Percentiles rank a stretch among this genome's conserved stretches.
These are phyloP conservation scores for Lentinula boryana DNA, from an alignment of 768 basidiomycete genomes.

Conservation along the genomic window DNA sequence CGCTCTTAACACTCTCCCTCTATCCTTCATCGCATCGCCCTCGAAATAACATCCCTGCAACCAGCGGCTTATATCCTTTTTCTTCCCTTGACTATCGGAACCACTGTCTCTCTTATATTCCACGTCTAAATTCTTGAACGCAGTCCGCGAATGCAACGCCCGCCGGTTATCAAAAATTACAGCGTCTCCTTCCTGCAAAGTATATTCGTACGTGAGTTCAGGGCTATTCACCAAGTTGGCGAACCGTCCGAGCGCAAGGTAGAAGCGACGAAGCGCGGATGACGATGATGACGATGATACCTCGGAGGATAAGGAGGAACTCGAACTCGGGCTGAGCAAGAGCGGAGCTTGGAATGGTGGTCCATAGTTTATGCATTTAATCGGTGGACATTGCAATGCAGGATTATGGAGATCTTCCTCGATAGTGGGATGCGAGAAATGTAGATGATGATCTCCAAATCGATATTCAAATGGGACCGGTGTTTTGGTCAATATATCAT, in stretches of 20 bases:
- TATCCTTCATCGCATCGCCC: slow-evolving; percentile 57
- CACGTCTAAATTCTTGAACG: slow-evolving; percentile 44
- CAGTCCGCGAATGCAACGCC: slow-evolving; percentile 81
- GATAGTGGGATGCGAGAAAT: slow-evolving; percentile 69
- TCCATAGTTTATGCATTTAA: slow-evolving; percentile 81
- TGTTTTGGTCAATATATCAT: slow-evolving; percentile 49
- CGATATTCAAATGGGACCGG: slow-evolving; percentile 88
- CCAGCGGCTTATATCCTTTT: slow-evolving; percentile 68
- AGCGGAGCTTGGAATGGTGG: slow-evolving; percentile 89
- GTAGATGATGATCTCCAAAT: slow-evolving; percentile 83
- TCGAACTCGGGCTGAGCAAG: slow-evolving; percentile 24
- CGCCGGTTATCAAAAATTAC: slow-evolving; percentile 91
- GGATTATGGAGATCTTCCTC: slow-evolving; percentile 28
- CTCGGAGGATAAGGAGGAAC: background rate
- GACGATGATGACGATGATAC: slow-evolving; percentile 15
- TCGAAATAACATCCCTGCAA: slow-evolving; percentile 85
- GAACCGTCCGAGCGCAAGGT: slow-evolving; percentile 58
- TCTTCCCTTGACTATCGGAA: slow-evolving; percentile 21
- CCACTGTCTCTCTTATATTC: background rate
- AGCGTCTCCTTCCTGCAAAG: slow-evolving; percentile 75
- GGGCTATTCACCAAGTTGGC: slow-evolving; percentile 49
- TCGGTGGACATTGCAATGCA: slow-evolving; percentile 16
- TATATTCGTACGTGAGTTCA: slow-evolving; percentile 50
- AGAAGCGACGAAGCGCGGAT: slow-evolving; percentile 50
- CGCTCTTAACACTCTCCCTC: slow-evolving; percentile 35